Evolutionary conservation across 2,329 filamentous ascomycete genomes (phyloP), one percentile per base, ranked within the genome.

Genomic region (Colletotrichum aenigma): DNA sequence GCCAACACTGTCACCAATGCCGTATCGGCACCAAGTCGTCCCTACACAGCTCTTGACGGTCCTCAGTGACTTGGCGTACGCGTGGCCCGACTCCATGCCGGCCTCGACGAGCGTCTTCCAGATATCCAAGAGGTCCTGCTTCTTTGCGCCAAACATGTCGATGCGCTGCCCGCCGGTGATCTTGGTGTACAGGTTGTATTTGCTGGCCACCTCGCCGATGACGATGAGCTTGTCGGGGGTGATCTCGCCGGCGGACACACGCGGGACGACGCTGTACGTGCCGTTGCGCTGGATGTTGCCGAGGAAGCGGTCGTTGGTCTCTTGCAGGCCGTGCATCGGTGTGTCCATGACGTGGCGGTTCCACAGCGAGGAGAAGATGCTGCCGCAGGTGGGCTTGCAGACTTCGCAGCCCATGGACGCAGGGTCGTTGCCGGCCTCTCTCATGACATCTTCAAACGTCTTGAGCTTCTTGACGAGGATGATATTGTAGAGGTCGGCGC

Each of bases 41-140:
- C 96, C 96, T 1, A 98, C 96, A 79, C 96, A 98, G 76, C 94
- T 95, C 89, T 98, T 98, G 81, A 98, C 95, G 0, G 96, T 98
- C 60, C 96, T 90, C 61, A 98, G 88, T 6, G 94, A 94, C 86
- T 98, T 98, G 55, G 95, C 96, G 82, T 98, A 98, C 0, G 95
- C 96, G 82, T 98, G 95, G 0, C 96, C 96, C 77, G 93, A 95
- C 84, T 98, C 96, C 93, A 98, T 94, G 24, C 96, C 96, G 2
- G 94, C 96, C 71, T 94, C 93, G 10, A 97, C 91, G 4, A 98
- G 89, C 79, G 92, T 91, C 58, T 91, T 90, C 96, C 96, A 98
- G 79, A 98, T 98, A 16, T 90, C 89, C 4, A 94, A 88, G 21
- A 98, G 88, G 82, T 98, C 95, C 78, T 97, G 94, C 85, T 97